These are phyloP conservation scores for Herpetomonas muscarum DNA, from an alignment of 208 protist species.

Conservation along the genomic window DNA sequence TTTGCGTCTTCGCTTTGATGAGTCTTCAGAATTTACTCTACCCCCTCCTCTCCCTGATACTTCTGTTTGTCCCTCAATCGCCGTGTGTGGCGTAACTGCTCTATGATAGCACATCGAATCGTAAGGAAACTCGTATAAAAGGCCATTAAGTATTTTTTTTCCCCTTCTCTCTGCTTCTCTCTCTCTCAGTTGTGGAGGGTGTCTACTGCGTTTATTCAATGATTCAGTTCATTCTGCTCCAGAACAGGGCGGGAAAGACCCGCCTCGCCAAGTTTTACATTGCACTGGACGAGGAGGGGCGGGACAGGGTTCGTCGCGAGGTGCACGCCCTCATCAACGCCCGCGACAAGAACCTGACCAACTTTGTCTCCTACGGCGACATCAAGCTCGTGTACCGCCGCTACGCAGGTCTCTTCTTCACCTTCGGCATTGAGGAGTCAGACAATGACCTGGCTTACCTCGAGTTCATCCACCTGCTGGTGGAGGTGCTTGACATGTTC, in stretches of 20 bases:
- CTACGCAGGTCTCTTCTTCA: slow-evolving; percentile 99
- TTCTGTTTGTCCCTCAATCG: too few relatives aligned
- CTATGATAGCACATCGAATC: too few relatives aligned
- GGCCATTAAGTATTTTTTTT: slow-evolving; percentile 8
- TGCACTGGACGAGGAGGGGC: slow-evolving; percentile 93
- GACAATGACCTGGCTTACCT: slow-evolving; percentile 99
- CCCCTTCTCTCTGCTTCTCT: slow-evolving; percentile 6
- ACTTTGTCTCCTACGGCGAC: slow-evolving; percentile 95
- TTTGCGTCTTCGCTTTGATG: too few relatives aligned
- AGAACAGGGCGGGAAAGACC: slow-evolving; percentile 99
- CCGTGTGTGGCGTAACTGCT: too few relatives aligned
- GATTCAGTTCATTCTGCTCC: slow-evolving; percentile 99
- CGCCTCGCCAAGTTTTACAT: slow-evolving; percentile 99
- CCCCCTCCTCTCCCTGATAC: too few relatives aligned
- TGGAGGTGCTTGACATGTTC: slow-evolving; percentile 98
- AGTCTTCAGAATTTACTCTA: too few relatives aligned
- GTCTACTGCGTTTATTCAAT: slow-evolving; percentile 28
- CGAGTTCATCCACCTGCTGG: slow-evolving; percentile 98
- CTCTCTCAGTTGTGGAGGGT: neutral
- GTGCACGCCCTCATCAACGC: slow-evolving; percentile 95
- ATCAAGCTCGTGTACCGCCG: slow-evolving; percentile 98
- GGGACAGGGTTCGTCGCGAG: slow-evolving; percentile 93
- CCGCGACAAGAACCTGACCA: slow-evolving; percentile 93
- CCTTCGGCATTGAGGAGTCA: slow-evolving; percentile 95
- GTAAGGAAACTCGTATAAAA: too few relatives aligned